phyloP scores from a whole-genome alignment of 78 protist species.

The Reticulomyxa filosa region DNA sequence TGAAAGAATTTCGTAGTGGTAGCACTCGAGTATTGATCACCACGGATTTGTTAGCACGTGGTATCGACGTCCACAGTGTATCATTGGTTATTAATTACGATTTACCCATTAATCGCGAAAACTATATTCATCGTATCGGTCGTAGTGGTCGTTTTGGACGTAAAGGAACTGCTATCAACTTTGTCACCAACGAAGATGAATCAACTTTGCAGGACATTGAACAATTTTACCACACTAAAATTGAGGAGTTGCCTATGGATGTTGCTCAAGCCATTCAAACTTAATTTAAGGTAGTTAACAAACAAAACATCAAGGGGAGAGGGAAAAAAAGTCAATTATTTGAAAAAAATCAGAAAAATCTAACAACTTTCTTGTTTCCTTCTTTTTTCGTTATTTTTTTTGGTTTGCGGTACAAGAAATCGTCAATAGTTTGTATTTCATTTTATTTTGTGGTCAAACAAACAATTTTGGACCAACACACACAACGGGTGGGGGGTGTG shows the following conservation, averaged over 20 bases:
- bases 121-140: conserved; percentile 90
- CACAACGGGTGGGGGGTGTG: too few species aligned
- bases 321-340: too few species aligned
- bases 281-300: too few species aligned
- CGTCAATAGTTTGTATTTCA: too few species aligned
- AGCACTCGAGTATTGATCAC: conserved; percentile 89
- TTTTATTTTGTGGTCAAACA: too few species aligned
- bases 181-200: conserved; percentile 68
- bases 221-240: conserved; percentile 24
- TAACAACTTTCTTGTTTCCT: too few species aligned
- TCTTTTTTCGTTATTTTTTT: too few species aligned
- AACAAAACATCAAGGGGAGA: conserved; percentile 58
- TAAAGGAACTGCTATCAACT: conserved; percentile 97
- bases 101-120: conserved; percentile 85
- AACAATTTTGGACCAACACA: too few species aligned
- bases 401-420: too few species aligned
- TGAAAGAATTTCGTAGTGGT: conserved; percentile 86
- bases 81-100: conserved; percentile 96
- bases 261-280: conserved; percentile 12
- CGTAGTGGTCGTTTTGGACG: conserved; percentile 98
- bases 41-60: conserved; percentile 96
- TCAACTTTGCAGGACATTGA: conserved; percentile 29
- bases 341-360: too few species aligned
- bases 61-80: conserved; percentile 94
- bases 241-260: conserved; percentile 36